phyloP scores from a whole-genome alignment of 202 grass and related monocot genomes.

The Panicum hallii region DNA sequence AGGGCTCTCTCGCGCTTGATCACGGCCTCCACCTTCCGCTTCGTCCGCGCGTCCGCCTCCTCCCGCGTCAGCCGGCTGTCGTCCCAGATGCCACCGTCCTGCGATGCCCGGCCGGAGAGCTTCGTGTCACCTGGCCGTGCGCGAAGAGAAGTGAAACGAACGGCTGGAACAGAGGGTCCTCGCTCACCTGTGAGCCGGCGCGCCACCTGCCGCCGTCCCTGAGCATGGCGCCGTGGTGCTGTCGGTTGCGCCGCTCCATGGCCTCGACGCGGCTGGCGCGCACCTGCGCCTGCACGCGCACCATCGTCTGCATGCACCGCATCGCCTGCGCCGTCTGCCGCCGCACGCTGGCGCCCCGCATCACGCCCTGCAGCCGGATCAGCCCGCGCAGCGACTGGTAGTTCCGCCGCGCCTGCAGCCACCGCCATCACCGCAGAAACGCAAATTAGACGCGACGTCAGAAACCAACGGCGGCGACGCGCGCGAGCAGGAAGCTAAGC shows the following conservation, averaged over 20 bases:
- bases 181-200: slow-evolving; percentile 38
- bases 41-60: slow-evolving; percentile 50
- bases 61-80: slow-evolving; percentile 63
- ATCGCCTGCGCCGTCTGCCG: slow-evolving; percentile 85
- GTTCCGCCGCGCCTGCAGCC: slow-evolving; percentile 70
- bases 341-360: slow-evolving; percentile 69
- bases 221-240: slow-evolving; percentile 46
- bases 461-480: not conserved
- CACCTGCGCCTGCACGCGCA: slow-evolving; percentile 84
- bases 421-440: not conserved
- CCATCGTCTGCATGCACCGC: slow-evolving; percentile 84
- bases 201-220: slow-evolving; percentile 50
- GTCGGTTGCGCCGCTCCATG: slow-evolving; percentile 75
- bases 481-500: not conserved
- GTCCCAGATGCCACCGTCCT: slow-evolving; percentile 66
- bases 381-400: slow-evolving; percentile 79
- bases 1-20: slow-evolving; percentile 89
- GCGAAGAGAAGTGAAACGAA: too few relatives aligned
- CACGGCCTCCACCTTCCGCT: slow-evolving; percentile 79
- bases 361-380: slow-evolving; percentile 82
- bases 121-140: not conserved
- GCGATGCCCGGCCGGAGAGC: not conserved
- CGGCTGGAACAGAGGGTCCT: too few relatives aligned
- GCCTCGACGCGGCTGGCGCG: slow-evolving; percentile 77
- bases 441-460: not conserved